Evolutionary conservation across 345 rosid genomes (phyloP).

Genomic region (Populus euphratica): DNA sequence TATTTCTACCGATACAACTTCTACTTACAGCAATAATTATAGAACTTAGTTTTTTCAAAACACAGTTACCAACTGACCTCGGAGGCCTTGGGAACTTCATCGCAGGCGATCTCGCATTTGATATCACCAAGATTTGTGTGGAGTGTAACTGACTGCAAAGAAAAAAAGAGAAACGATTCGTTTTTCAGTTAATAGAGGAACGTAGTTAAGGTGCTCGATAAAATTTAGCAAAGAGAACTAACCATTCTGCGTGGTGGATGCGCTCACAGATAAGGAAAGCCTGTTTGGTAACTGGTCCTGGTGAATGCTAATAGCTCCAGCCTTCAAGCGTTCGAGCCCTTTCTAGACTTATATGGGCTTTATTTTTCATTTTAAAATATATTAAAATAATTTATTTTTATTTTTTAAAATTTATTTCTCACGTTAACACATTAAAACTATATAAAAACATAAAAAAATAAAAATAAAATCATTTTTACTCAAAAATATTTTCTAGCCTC

Average conservation of each 20-base stretch:
- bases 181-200: not conserved
- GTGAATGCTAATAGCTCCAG: not conserved
- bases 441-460: too few relatives aligned
- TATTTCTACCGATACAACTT: not conserved
- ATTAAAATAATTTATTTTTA: too few relatives aligned
- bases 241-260: not conserved
- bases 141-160: conserved; percentile 83
- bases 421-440: too few relatives aligned
- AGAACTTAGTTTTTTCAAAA: not conserved
- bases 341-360: not conserved
- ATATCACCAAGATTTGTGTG: conserved; percentile 97
- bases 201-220: not conserved
- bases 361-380: too few relatives aligned
- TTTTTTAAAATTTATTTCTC: too few relatives aligned
- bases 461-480: too few relatives aligned
- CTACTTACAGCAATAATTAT: not conserved
- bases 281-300: not conserved
- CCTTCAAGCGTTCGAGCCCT: not conserved
- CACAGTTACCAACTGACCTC: conserved; percentile 47
- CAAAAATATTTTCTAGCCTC: too few relatives aligned
- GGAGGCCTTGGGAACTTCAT: conserved; percentile 86
- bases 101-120: conserved; percentile 95
- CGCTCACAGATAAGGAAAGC: not conserved
- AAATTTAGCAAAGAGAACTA: conserved; percentile 1
- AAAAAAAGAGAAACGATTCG: not conserved